A percentile compares a stretch with the other conserved stretches of the same genome.
These are phyloP conservation scores for Ustulina deusta DNA, from an alignment of 2,329 filamentous ascomycete species.

Conservation along the genomic window DNA sequence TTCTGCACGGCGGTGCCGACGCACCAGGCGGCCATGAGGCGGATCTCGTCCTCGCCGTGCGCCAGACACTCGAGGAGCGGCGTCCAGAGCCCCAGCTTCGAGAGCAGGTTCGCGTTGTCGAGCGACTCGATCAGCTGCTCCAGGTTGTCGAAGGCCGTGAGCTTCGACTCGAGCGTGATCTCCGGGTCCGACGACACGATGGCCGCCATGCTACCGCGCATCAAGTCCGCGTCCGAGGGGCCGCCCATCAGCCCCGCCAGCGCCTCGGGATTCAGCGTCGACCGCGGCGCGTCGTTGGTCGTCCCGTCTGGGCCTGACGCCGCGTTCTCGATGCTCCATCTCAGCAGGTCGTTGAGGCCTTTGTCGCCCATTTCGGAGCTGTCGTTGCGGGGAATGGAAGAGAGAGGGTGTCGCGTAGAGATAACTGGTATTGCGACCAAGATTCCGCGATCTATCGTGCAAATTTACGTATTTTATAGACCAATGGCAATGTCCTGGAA, in stretches of 20 bases:
- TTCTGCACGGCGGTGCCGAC: constrained; percentile 96
- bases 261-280: constrained; percentile 72
- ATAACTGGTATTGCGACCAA: constrained; percentile 1
- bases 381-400: background rate
- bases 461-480: background rate
- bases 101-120: constrained; percentile 97
- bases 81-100: constrained; percentile 81
- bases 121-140: constrained; percentile 92
- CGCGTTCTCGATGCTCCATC: constrained; percentile 75
- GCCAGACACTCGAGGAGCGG: constrained; percentile 79
- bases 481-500: background rate
- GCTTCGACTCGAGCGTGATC: constrained; percentile 77
- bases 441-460: background rate
- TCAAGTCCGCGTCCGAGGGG: constrained; percentile 89
- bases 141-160: constrained; percentile 92
- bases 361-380: constrained; percentile 61
- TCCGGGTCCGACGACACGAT: constrained; percentile 73
- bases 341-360: constrained; percentile 79
- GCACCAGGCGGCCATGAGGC: constrained; percentile 93
- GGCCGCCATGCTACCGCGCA: constrained; percentile 85
- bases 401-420: background rate
- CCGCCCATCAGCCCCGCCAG: constrained; percentile 83
- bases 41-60: constrained; percentile 76
- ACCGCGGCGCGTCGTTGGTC: constrained; percentile 50
- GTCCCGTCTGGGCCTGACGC: constrained; percentile 46